phyloP scores from a whole-genome alignment of 2,329 filamentous ascomycete genomes.

The Claviceps humidiphila region DNA sequence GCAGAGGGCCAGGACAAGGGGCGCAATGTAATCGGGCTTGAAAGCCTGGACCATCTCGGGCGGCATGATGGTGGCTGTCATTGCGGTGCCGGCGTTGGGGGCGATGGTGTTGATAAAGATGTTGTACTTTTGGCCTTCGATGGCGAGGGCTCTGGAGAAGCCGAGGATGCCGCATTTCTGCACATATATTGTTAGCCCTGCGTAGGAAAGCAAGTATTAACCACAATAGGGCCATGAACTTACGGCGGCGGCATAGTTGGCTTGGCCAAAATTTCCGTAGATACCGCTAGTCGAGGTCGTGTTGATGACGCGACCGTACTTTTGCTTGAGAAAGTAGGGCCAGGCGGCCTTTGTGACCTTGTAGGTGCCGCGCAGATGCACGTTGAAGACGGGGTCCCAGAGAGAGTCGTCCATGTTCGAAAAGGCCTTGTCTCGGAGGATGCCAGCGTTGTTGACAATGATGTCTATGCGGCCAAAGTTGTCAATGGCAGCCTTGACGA shows the following conservation, averaged over 20 bases:
- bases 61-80: conserved; percentile 89
- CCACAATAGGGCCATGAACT: conserved; percentile 20
- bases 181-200: too few relatives aligned
- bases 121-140: conserved; percentile 94
- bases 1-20: conserved; percentile 71
- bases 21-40: conserved; percentile 97
- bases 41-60: conserved; percentile 97
- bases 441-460: conserved; percentile 94
- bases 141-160: conserved; percentile 81
- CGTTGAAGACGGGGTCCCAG: conserved; percentile 85
- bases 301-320: conserved; percentile 94
- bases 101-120: conserved; percentile 98
- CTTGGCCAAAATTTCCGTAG: conserved; percentile 98
- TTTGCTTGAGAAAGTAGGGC: conserved; percentile 96
- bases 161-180: conserved; percentile 87
- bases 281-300: conserved; percentile 95
- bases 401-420: conserved; percentile 90
- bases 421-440: conserved; percentile 95
- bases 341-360: conserved; percentile 95
- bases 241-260: conserved; percentile 87
- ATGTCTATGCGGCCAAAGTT: conserved; percentile 89
- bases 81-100: conserved; percentile 88
- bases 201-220: too few relatives aligned
- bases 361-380: conserved; percentile 90
- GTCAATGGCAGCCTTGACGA: conserved; percentile 89